phyloP scores from a whole-genome alignment of 2,329 filamentous ascomycete species.

The Nigrospora oryzae region DNA sequence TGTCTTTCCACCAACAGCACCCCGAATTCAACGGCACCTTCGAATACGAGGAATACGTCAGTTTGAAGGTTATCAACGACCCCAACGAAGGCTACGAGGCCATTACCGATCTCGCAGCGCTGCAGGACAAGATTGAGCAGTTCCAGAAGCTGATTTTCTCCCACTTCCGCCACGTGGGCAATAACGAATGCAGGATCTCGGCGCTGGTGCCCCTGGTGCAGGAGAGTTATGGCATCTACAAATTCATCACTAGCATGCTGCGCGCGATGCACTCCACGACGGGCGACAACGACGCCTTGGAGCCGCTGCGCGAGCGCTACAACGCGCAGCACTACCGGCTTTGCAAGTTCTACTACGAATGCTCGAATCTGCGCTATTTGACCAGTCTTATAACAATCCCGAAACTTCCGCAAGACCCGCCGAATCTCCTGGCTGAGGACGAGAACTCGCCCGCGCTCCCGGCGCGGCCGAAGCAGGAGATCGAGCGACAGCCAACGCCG shows the following conservation, averaged over 20 bases:
- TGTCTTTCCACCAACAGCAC: constrained; percentile 94
- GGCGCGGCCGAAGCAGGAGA: constrained; percentile 68
- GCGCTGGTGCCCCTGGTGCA: constrained; percentile 88
- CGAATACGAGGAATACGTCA: constrained; percentile 98
- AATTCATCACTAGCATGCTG: constrained; percentile 99
- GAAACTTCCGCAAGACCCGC: constrained; percentile 89
- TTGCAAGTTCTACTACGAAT: constrained; percentile 98
- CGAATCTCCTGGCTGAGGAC: constrained; percentile 79
- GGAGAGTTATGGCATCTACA: constrained; percentile 98
- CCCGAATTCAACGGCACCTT: constrained; percentile 98
- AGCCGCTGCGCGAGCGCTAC: constrained; percentile 80
- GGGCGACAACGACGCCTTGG: constrained; percentile 85
- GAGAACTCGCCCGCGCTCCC: constrained; percentile 78
- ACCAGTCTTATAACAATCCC: constrained; percentile 95
- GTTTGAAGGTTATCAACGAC: constrained; percentile 95
- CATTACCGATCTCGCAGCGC: constrained; percentile 89
- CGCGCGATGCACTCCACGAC: constrained; percentile 95
- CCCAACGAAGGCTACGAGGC: constrained; percentile 97
- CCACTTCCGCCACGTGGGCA: constrained; percentile 82
- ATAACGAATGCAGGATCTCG: constrained; percentile 95
- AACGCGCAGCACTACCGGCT: constrained; percentile 94
- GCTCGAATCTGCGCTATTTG: constrained; percentile 91
- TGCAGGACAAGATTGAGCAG: constrained; percentile 96
- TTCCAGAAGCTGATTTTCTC: constrained; percentile 99
- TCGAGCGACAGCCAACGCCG: constrained; percentile 59